Evolutionary conservation across 371 early-diverging fungal species (phyloP).

Genomic region (Mucor velutinosus): DNA sequence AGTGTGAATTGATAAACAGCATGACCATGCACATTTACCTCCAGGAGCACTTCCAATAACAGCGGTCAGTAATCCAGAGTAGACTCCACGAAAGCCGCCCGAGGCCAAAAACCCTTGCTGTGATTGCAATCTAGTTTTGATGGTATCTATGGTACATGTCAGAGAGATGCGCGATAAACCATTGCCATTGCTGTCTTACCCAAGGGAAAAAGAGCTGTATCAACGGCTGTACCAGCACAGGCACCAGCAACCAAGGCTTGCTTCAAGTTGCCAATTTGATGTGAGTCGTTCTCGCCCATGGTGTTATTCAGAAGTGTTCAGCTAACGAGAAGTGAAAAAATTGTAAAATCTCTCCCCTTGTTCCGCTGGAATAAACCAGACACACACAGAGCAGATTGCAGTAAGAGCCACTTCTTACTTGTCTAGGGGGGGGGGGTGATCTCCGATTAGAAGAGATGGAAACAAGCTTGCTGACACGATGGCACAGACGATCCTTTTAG

Average conservation of each 20-base stretch:
- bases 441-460: neutral
- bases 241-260: conserved; percentile 74
- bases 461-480: neutral
- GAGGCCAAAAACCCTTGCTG: conserved; percentile 84
- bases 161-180: neutral
- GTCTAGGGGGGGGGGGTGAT: neutral
- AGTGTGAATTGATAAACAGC: neutral
- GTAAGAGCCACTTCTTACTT: neutral
- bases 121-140: conserved; percentile 92
- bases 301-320: neutral
- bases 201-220: conserved; percentile 86
- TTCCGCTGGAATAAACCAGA: conserved; percentile 1
- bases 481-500: neutral
- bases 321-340: neutral
- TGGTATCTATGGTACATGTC: conserved; percentile 66
- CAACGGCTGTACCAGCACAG: conserved; percentile 84
- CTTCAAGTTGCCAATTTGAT: conserved; percentile 40
- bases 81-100: conserved; percentile 93
- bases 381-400: neutral
- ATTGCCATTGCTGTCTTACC: conserved; percentile 24
- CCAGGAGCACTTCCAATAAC: conserved; percentile 93
- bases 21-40: conserved; percentile 52
- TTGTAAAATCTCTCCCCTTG: neutral
- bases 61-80: conserved; percentile 89
- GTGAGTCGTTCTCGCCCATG: conserved; percentile 3